Base-by-base conservation (phyloP, 2,329 filamentous ascomycete genomes). In the Sporothrix luriei region DNA sequence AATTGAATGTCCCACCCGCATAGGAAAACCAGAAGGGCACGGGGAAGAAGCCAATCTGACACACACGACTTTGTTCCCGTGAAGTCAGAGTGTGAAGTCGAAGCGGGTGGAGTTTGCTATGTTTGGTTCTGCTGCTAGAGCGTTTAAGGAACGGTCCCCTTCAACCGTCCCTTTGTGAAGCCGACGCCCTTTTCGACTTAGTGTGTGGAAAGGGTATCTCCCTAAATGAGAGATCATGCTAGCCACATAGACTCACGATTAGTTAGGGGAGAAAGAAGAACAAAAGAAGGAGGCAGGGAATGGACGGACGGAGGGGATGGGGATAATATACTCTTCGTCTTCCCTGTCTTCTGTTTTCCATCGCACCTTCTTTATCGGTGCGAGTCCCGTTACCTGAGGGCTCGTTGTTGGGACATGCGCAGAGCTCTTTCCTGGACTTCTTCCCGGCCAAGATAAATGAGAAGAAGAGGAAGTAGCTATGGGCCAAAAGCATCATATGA, bases 11-110 rank as follows among this genome's bases (percentile, higher is more conserved):
- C 52, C 24, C 52, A 55, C 52, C 52, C 52, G 24, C 52, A 55
- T 33, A 55, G 52, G 52, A 55, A 13, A 55, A 55, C 52, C 52
- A 55, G 52, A 55, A 55, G 52, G 24, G 52, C 52, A 55, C 52
- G 24, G 52, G 33, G 52, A 55, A 29, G 33, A 55, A 19, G 52
- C 52, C 52, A 55, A 55, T 55, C 52, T 55, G 52, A 29, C 52
- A 55, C 52, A 33, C 52, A 29, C 24, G 52, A 55, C 52, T 55
- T 55, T 55, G 52, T 55, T 55, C 52, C 52, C 24, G 1, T 21
- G 33, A 55, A 33, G 24, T 55, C 52, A 55, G 52, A 55, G 24
- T 55, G 52, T 33, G 52, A 26, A 55, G 52, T 55, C 52, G 21
- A 29, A 55, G 19, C 52, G 52, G 52, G 52, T 55, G 24, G 24